Percentiles rank a stretch among this genome's conserved stretches.
phyloP scores from a whole-genome alignment of 768 basidiomycete species.

The Lentinula sp. region DNA sequence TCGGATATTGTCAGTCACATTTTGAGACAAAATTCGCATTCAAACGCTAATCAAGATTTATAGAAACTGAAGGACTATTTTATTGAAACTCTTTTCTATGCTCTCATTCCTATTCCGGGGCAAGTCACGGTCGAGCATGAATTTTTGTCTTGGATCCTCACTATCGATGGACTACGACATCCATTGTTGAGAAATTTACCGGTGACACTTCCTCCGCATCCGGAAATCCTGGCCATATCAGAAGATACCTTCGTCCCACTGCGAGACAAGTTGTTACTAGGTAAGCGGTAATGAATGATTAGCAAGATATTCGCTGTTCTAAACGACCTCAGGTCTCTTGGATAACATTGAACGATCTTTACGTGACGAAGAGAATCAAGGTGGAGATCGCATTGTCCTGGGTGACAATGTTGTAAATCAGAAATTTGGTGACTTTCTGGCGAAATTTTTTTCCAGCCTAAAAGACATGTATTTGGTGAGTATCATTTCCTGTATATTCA shows the following conservation, averaged over 20 bases:
- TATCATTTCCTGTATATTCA: not conserved
- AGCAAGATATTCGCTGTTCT: not conserved
- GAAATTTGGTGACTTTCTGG: conserved; percentile 31
- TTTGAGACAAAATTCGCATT: not conserved
- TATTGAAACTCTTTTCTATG: conserved; percentile 46
- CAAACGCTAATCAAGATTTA: not conserved
- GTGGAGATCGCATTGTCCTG: conserved; percentile 11
- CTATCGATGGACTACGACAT: conserved; percentile 51
- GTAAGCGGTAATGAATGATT: not conserved
- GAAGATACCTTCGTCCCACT: not conserved
- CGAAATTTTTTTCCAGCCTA: conserved; percentile 45
- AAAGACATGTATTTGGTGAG: conserved; percentile 37
- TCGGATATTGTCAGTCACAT: not conserved
- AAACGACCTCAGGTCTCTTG: conserved; percentile 33
- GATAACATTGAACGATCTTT: conserved; percentile 34
- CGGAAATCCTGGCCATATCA: conserved; percentile 14
- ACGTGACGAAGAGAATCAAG: conserved; percentile 15
- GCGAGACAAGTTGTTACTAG: not conserved
- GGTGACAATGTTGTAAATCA: conserved; percentile 22
- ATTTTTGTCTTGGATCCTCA: conserved; percentile 50
- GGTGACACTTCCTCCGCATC: conserved; percentile 11
- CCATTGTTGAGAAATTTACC: conserved; percentile 36
- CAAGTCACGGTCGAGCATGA: conserved; percentile 50
- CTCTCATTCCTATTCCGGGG: conserved; percentile 43
- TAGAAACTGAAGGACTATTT: conserved; percentile 46